Percentiles rank a stretch among this genome's conserved stretches.
These are phyloP conservation scores for Coccomyxa sp. DNA, from an alignment of 139 green algal species.

Conservation along the genomic window DNA sequence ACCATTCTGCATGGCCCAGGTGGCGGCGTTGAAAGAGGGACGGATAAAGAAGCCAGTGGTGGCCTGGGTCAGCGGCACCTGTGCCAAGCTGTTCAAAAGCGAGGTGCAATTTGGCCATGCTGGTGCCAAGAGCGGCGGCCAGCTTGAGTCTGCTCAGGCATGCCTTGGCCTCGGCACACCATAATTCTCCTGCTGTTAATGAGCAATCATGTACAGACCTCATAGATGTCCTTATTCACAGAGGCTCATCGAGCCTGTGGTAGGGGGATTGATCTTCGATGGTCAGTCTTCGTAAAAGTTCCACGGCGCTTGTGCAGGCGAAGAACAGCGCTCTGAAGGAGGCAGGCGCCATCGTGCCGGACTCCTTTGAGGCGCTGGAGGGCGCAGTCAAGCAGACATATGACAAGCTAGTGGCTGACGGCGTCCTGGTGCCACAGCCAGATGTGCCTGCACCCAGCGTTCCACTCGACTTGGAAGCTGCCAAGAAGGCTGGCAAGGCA, in stretches of 20 bases:
- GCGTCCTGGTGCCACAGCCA: slow-evolving; percentile 51
- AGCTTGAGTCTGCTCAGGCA: slow-evolving; percentile 59
- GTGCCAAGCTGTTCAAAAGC: slow-evolving; percentile 88
- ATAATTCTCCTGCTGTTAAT: too few relatives aligned
- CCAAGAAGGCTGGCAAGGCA: slow-evolving; percentile 78
- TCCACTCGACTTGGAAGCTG: slow-evolving; percentile 66
- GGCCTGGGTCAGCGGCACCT: slow-evolving; percentile 87
- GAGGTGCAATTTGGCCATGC: slow-evolving; percentile 97
- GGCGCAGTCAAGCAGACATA: slow-evolving; percentile 53
- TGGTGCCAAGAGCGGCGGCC: slow-evolving; percentile 67
- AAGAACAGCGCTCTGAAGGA: slow-evolving; percentile 85
- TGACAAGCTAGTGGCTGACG: slow-evolving; percentile 50
- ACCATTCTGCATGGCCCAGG: not conserved
- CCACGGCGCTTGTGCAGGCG: slow-evolving; percentile 39
- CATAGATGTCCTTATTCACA: too few relatives aligned
- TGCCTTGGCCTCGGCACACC: not conserved
- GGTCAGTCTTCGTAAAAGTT: too few relatives aligned
- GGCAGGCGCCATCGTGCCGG: slow-evolving; percentile 82
- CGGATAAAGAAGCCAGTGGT: slow-evolving; percentile 89
- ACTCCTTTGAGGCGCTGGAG: slow-evolving; percentile 88
- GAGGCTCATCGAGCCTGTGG: too few relatives aligned
- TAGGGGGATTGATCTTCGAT: too few relatives aligned
- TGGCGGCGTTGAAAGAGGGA: not conserved
- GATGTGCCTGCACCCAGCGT: slow-evolving; percentile 53
- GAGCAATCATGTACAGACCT: too few relatives aligned